A percentile compares a stretch with the other conserved stretches of the same genome.
These are phyloP conservation scores for Echinochloa phyllopogon DNA, from an alignment of 176 grass and related monocot genomes.

Conservation along the genomic window DNA sequence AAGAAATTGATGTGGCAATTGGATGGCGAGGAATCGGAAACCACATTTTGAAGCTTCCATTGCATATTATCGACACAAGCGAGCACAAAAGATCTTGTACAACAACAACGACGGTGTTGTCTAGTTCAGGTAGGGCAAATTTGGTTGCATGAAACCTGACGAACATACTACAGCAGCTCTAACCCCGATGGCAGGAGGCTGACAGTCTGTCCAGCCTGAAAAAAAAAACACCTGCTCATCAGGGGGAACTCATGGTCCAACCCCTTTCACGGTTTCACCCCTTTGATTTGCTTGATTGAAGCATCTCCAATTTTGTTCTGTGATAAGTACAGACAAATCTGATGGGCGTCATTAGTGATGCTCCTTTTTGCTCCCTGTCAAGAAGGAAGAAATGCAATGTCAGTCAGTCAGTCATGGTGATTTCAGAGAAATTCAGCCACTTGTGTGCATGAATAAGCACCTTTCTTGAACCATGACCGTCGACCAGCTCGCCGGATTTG, in stretches of 20 bases:
- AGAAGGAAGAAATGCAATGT: slow-evolving; percentile 15
- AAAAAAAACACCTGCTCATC: slow-evolving; percentile 31
- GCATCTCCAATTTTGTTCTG: neutral
- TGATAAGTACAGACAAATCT: neutral
- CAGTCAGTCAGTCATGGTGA: slow-evolving; percentile 23
- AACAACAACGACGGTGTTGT: slow-evolving; percentile 6
- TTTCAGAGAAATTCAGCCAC: slow-evolving; percentile 7
- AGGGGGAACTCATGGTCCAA: neutral
- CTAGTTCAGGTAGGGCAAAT: slow-evolving; percentile 35
- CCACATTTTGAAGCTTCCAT: slow-evolving; percentile 8
- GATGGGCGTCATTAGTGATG: slow-evolving; percentile 33
- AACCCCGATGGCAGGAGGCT: slow-evolving; percentile 13
- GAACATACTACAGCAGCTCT: slow-evolving; percentile 5
- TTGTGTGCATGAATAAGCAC: slow-evolving; percentile 38
- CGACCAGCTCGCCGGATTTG: slow-evolving; percentile 62
- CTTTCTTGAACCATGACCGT: slow-evolving; percentile 80
- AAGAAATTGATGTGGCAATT: neutral
- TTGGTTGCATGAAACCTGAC: slow-evolving; percentile 26
- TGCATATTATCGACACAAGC: slow-evolving; percentile 8
- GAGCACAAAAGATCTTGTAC: slow-evolving; percentile 33
- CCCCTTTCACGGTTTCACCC: neutral
- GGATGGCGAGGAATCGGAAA: neutral
- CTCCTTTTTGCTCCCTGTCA: slow-evolving; percentile 49
- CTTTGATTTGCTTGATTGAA: neutral
- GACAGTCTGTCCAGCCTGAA: slow-evolving; percentile 2